These are phyloP conservation scores for Geotrichum cucujoidarum DNA, from an alignment of 1,139 yeast species.

Conservation along the genomic window DNA sequence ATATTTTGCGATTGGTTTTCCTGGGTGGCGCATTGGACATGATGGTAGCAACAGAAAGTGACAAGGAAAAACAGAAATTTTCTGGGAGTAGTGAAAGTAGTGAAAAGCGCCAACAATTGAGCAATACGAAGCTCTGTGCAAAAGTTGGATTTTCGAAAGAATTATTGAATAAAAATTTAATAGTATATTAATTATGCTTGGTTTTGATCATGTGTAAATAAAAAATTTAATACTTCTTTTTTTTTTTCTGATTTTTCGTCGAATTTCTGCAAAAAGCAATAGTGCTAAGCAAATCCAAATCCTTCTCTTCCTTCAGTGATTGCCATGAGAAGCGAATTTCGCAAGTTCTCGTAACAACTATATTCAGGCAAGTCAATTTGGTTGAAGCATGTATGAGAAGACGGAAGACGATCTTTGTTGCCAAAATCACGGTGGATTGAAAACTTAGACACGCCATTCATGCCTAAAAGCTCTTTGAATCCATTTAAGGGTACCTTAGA, in stretches of 20 bases:
- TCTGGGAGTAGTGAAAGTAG: no score
- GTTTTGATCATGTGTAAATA: no score
- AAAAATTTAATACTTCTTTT: conserved; percentile 1
- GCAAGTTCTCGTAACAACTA: conserved; percentile 76
- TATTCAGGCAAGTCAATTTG: conserved; percentile 93
- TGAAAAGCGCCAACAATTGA: no score
- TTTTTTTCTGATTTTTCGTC: background rate
- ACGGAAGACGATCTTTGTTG: conserved; percentile 77
- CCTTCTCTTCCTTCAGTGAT: conserved; percentile 96
- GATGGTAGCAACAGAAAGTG: no score
- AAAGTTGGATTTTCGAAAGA: no score
- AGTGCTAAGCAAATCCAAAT: conserved; percentile 69
- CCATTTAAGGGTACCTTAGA: conserved; percentile 95
- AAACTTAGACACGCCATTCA: conserved; percentile 81
- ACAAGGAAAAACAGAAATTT: no score
- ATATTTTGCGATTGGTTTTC: conserved; percentile 10
- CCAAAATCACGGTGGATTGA: conserved; percentile 90
- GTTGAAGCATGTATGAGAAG: conserved; percentile 95
- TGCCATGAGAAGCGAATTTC: conserved; percentile 77
- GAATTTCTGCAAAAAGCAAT: background rate
- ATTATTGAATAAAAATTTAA: background rate
- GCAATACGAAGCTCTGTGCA: no score
- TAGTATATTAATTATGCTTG: background rate
- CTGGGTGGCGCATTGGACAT: background rate
- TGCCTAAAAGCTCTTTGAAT: conserved; percentile 83